A percentile compares a stretch with the other conserved stretches of the same genome.
Conservation (phyloP, 148 eudicot species). For the Vaccinium myrtillus region DNA sequence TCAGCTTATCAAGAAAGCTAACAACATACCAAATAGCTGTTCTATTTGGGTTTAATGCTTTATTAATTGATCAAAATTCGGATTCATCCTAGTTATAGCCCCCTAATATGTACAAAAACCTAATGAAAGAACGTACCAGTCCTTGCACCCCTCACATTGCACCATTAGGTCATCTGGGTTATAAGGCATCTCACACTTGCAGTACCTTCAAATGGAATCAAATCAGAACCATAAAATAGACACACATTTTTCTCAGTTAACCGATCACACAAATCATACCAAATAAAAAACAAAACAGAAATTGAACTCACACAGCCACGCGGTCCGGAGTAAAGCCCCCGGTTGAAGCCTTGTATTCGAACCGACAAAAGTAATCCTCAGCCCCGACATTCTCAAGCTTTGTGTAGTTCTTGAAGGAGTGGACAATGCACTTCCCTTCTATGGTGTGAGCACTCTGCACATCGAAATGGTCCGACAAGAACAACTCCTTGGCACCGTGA, state of each 20-base stretch:
- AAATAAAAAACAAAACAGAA: neutral
- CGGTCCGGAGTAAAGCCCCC: conserved; percentile 39
- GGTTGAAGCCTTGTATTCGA: conserved; percentile 43
- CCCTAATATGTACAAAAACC: neutral
- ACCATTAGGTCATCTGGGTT: conserved; percentile 71
- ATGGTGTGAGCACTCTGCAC: conserved; percentile 42
- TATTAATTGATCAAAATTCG: neutral
- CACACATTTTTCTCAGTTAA: neutral
- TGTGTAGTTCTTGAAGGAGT: conserved; percentile 42
- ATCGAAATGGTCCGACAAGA: conserved; percentile 40
- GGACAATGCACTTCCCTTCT: conserved; percentile 40
- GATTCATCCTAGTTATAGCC: neutral
- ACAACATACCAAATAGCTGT: neutral
- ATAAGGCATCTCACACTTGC: conserved; percentile 70
- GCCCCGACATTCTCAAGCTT: conserved; percentile 43
- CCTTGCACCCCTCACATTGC: conserved; percentile 68
- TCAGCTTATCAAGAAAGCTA: neutral
- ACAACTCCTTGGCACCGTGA: conserved; percentile 42
- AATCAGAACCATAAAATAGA: neutral
- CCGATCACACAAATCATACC: neutral
- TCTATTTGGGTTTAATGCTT: neutral
- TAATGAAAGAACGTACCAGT: conserved; percentile 36
- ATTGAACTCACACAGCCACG: conserved; percentile 36
- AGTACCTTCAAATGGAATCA: conserved; percentile 38
- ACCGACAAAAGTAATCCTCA: conserved; percentile 44